Conservation (phyloP, 1,284 basidiomycete genomes). For the Puccinia horiana region DNA sequence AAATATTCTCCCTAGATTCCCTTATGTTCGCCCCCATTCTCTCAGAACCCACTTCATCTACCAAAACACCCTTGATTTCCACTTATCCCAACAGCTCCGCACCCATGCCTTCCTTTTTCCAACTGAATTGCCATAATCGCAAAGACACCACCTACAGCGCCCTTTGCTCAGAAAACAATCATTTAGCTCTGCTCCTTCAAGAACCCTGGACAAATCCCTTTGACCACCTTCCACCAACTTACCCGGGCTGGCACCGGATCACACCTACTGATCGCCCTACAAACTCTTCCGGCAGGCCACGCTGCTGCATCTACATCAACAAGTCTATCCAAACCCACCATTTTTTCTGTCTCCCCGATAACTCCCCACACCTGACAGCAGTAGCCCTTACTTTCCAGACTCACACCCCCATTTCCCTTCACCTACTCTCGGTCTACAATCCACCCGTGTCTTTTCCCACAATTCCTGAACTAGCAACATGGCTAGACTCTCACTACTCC, state of each 20-base stretch:
- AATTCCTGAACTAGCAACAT: not conserved
- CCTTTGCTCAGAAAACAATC: not conserved
- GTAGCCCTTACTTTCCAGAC: not conserved
- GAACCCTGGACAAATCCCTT: constrained; percentile 16
- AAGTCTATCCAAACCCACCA: not conserved
- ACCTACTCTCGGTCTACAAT: not conserved
- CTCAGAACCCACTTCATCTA: no score
- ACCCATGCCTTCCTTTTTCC: no score
- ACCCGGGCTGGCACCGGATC: constrained; percentile 1
- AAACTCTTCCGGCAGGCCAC: not conserved
- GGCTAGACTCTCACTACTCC: not conserved
- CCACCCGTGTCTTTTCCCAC: no score
- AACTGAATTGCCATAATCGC: constrained; percentile 26
- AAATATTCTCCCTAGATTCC: not conserved
- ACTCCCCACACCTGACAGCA: not conserved
- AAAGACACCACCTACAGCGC: constrained; percentile 22
- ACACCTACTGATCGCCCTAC: not conserved
- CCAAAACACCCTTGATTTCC: not conserved
- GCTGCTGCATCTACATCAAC: constrained; percentile 19
- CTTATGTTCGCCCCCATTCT: no score
- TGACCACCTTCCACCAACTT: not conserved
- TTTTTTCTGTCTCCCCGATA: not conserved
- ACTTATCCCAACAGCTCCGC: no score
- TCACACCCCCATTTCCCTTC: no score
- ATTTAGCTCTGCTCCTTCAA: not conserved